These are phyloP conservation scores for Eudorina sp. DNA, from an alignment of 139 green algal genomes.

Conservation along the genomic window DNA sequence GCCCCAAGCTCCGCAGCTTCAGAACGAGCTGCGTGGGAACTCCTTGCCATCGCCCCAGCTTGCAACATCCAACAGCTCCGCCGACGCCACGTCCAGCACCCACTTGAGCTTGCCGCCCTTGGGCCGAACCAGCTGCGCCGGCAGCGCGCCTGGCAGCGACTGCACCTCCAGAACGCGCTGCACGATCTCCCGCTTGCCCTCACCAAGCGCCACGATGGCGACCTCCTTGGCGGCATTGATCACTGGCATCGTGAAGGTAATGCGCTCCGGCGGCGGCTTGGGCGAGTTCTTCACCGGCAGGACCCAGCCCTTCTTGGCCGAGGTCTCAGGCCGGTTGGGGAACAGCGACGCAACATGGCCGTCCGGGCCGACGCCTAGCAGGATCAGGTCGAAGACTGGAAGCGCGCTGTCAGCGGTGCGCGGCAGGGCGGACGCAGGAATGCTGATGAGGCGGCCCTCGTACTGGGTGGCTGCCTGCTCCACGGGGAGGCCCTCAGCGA, in stretches of 20 bases:
- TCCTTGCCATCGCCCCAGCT: constrained; percentile 82
- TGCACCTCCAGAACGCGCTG: constrained; percentile 91
- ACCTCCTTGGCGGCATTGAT: constrained; percentile 87
- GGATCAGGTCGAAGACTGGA: constrained; percentile 91
- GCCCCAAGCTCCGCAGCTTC: too few species aligned
- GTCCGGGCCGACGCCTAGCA: constrained; percentile 96
- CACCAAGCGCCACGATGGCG: constrained; percentile 76
- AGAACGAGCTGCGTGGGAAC: constrained; percentile 68
- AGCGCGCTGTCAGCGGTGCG: constrained; percentile 63
- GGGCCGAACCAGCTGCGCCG: constrained; percentile 90
- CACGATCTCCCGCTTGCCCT: constrained; percentile 90
- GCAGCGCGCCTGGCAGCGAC: constrained; percentile 88
- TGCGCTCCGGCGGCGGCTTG: constrained; percentile 96
- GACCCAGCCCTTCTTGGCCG: constrained; percentile 85
- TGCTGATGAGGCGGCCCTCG: constrained; percentile 77
- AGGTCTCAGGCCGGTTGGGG: constrained; percentile 80
- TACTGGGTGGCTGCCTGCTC: constrained; percentile 76
- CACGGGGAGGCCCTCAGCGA: constrained; percentile 66
- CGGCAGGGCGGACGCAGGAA: constrained; percentile 72
- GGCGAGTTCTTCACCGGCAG: constrained; percentile 92
- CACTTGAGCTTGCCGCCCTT: constrained; percentile 60
- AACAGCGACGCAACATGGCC: constrained; percentile 99
- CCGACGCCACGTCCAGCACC: constrained; percentile 70
- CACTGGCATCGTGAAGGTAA: constrained; percentile 93
- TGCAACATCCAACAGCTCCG: constrained; percentile 69